Conservation (phyloP, 352 stramenopile genomes). For the Pythium monospermum region DNA sequence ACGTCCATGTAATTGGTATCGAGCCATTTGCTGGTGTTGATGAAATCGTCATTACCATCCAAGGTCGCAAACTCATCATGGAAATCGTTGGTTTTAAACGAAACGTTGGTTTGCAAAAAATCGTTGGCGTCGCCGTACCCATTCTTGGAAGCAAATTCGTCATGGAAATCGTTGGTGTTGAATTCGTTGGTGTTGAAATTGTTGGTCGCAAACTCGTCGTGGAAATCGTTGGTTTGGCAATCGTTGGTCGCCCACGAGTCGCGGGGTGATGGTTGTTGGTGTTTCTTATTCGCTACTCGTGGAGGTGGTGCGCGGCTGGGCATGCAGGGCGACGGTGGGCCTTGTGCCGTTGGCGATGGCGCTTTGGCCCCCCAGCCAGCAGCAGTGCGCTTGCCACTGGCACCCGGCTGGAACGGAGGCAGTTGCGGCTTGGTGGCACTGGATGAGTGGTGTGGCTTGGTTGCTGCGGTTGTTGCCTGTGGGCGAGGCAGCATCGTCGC, state of each 20-base stretch:
- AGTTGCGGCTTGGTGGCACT: neutral
- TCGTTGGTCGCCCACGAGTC: too few relatives aligned
- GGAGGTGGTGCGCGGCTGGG: neutral
- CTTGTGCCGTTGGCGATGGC: neutral
- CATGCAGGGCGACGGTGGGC: neutral
- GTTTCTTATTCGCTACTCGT: too few relatives aligned
- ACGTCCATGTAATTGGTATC: conserved; percentile 3
- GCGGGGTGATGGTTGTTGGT: too few relatives aligned
- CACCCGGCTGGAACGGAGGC: neutral
- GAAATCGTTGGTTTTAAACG: neutral
- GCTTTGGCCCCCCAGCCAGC: neutral
- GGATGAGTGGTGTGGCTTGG: too few relatives aligned
- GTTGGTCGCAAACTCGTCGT: neutral
- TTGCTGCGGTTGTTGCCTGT: neutral
- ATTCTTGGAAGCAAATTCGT: neutral
- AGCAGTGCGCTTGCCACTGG: neutral
- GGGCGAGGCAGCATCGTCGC: neutral
- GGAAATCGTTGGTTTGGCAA: neutral
- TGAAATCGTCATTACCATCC: neutral
- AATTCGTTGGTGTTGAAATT: neutral
- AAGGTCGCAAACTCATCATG: neutral
- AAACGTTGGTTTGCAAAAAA: too few relatives aligned
- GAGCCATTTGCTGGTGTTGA: neutral
- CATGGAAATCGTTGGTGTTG: neutral
- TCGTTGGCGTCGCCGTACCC: neutral